A percentile compares a stretch with the other conserved stretches of the same genome.
Evolutionary conservation across 2,329 filamentous ascomycete genomes (phyloP).

Genomic region (Xylaria sp.): DNA sequence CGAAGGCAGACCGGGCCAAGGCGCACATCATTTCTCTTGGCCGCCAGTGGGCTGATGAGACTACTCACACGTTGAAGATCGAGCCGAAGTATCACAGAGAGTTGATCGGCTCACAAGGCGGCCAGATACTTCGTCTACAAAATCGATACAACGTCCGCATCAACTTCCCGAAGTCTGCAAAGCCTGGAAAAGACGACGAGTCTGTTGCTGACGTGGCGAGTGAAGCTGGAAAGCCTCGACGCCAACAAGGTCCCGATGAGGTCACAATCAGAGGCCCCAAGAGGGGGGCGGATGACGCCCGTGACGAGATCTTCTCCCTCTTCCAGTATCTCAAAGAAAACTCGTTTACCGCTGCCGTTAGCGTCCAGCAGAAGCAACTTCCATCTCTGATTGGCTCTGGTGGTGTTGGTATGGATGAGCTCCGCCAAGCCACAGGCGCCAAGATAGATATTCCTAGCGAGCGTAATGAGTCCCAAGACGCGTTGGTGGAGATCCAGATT

Average conservation of each 20-base stretch:
- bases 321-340: conserved; percentile 90
- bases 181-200: conserved; percentile 70
- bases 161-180: conserved; percentile 79
- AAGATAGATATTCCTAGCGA: conserved; percentile 89
- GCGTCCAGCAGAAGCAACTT: conserved; percentile 87
- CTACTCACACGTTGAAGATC: conserved; percentile 83
- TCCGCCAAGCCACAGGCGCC: conserved; percentile 81
- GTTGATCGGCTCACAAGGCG: conserved; percentile 85
- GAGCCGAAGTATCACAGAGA: conserved; percentile 93
- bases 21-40: conserved; percentile 77
- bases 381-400: conserved; percentile 92
- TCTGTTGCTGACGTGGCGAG: conserved; percentile 69
- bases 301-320: conserved; percentile 86
- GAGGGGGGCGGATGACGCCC: conserved; percentile 88
- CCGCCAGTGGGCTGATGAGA: conserved; percentile 87
- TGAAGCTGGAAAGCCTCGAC: conserved; percentile 66
- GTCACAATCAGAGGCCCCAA: conserved; percentile 89
- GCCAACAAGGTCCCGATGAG: conserved; percentile 81
- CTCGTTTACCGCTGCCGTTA: conserved; percentile 76
- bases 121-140: conserved; percentile 88
- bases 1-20: conserved; percentile 87
- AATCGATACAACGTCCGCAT: conserved; percentile 92
- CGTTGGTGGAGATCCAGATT: conserved; percentile 82
- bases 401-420: conserved; percentile 86
- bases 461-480: conserved; percentile 68